A percentile compares a stretch with the other conserved stretches of the same genome.
These are phyloP conservation scores for Camptophora hylomeconis DNA, from an alignment of 2,329 filamentous ascomycete species.

Conservation along the genomic window DNA sequence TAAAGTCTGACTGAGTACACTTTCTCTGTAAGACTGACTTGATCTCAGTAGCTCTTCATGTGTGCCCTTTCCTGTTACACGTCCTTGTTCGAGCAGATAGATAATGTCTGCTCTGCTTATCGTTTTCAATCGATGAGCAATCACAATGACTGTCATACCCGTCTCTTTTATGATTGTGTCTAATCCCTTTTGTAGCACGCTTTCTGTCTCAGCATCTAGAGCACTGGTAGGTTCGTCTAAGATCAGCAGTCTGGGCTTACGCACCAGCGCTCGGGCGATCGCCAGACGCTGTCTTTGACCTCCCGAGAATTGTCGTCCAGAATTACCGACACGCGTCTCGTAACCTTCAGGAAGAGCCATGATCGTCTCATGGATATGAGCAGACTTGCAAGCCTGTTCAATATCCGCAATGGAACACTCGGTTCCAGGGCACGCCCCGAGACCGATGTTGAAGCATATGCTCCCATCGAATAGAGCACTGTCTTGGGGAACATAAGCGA, in stretches of 20 bases:
- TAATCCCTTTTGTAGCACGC: slow-evolving; percentile 31
- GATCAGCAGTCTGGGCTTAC: slow-evolving; percentile 42
- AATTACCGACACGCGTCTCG: slow-evolving; percentile 39
- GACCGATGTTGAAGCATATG: slow-evolving; percentile 75
- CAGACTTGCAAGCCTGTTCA: slow-evolving; percentile 58
- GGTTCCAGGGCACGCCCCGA: slow-evolving; percentile 48
- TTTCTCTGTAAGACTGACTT: slow-evolving; percentile 50
- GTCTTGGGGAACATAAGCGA: slow-evolving; percentile 85
- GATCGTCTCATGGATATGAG: slow-evolving; percentile 39
- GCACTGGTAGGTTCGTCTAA: slow-evolving; percentile 50
- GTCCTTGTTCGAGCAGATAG: slow-evolving; percentile 50
- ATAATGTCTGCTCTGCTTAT: slow-evolving; percentile 62
- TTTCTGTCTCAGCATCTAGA: slow-evolving; percentile 41
- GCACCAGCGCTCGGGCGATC: slow-evolving; percentile 44
- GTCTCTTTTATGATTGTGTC: slow-evolving; percentile 39
- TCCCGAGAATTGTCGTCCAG: slow-evolving; percentile 42
- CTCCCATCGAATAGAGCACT: slow-evolving; percentile 86
- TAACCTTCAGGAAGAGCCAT: slow-evolving; percentile 36
- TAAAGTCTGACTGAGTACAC: no score
- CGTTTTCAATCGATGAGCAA: slow-evolving; percentile 29
- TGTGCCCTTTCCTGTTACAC: slow-evolving; percentile 69
- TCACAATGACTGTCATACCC: slow-evolving; percentile 27
- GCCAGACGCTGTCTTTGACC: slow-evolving; percentile 47
- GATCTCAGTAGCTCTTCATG: slow-evolving; percentile 59
- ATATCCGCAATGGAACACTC: slow-evolving; percentile 57